phyloP scores from a whole-genome alignment of 1,139 yeast genomes.

The Debaryomyces singareniensis region DNA sequence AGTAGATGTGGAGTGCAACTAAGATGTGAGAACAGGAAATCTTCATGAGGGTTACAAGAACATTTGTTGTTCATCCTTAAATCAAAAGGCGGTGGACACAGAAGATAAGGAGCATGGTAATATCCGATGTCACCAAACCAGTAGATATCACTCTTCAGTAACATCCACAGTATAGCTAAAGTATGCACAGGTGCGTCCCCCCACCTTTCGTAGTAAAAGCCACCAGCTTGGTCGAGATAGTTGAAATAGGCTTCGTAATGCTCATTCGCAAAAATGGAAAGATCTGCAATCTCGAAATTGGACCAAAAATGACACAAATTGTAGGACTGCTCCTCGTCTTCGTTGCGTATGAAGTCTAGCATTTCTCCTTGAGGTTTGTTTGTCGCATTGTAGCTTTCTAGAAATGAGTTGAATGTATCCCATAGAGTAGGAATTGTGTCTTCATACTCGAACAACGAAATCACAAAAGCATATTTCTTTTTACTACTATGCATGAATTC shows the following conservation, averaged over 20 bases:
- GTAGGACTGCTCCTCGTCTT: slow-evolving; percentile 17
- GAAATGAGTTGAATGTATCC: slow-evolving; percentile 15
- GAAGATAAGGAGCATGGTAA: slow-evolving; percentile 27
- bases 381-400: slow-evolving; percentile 1
- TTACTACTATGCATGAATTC: slow-evolving; percentile 14
- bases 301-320: slow-evolving; percentile 37
- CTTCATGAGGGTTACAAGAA: slow-evolving; percentile 26
- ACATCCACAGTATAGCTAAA: slow-evolving; percentile 20
- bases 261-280: slow-evolving; percentile 17
- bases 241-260: slow-evolving; percentile 20
- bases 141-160: slow-evolving; percentile 18
- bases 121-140: slow-evolving; percentile 32
- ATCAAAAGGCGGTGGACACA: slow-evolving; percentile 22
- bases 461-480: slow-evolving; percentile 21
- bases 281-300: slow-evolving; percentile 30
- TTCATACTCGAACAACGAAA: slow-evolving; percentile 26
- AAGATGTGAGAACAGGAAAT: slow-evolving; percentile 19
- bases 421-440: slow-evolving; percentile 29
- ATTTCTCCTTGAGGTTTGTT: slow-evolving; percentile 6
- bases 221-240: slow-evolving; percentile 24
- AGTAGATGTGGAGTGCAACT: slow-evolving; percentile 28
- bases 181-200: slow-evolving; percentile 38
- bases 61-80: slow-evolving; percentile 16
- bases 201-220: slow-evolving; percentile 37
- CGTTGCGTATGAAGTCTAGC: slow-evolving; percentile 15